Base-by-base conservation (phyloP, 306 rosid genomes). In the Leucaena leucocephala region DNA sequence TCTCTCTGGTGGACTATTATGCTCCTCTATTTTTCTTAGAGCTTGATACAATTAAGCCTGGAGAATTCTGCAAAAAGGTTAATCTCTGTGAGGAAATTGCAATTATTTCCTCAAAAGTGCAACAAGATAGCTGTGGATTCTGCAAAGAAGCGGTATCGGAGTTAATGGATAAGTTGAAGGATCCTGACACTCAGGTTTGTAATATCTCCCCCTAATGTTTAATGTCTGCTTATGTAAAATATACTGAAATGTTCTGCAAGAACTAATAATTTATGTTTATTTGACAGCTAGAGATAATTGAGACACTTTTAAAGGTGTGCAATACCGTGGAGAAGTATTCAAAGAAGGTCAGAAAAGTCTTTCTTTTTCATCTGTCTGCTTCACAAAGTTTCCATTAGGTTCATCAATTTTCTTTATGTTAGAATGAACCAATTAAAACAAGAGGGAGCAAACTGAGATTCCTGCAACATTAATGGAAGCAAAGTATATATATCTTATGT, bases 131-230 rank as follows among this genome's bases (percentile, higher is more conserved):
- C 81, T 93, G 98, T 75, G 93, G 40, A 14, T 82, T 88, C 70
- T 91, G 99, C 80, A 84, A 91, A 82, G 89, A 81, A 35, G 75
- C 94, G 49, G 77, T 95, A 83, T 84, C 94, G 38, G 88, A 84
- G 48, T 66, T 91, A 71, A 52, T 86, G 81, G 73, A 34, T 50
- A 95, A 91, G 91, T 61, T 95, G 86, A 81, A 86, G 78, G 94
- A 95, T 82, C 97, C 97, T 35, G 93, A 88, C 80, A 89, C 91
- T 1, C 83, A 93, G 96, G 99, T 93, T 68, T 66, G 83, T 71
- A 35, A 61, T 72, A 62, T 77, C 57, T 34, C 42, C 78, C 48
- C 35, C 75, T 62, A 39, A 15, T 17, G 22, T 40, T 65, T 38
- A 35, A 65, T 65, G 45, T 17, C 34, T 66, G 71, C 44, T 17